A percentile compares a stretch with the other conserved stretches of the same genome.
phyloP scores from a whole-genome alignment of 1,284 basidiomycete genomes.

The Melampsora medusae region DNA sequence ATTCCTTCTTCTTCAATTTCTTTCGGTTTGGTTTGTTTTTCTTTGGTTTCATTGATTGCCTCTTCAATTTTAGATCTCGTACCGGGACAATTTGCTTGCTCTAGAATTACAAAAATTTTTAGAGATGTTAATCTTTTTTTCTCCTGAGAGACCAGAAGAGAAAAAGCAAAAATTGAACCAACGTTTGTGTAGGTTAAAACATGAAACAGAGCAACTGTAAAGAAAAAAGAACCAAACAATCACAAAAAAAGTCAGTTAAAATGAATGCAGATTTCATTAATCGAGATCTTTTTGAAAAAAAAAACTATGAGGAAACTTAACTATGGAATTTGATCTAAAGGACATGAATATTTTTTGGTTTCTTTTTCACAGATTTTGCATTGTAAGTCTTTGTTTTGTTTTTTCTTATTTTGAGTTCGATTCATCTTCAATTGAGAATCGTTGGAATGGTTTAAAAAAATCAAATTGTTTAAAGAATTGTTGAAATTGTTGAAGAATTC shows the following conservation, averaged over 20 bases:
- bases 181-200: conserved; percentile 32
- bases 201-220: conserved; percentile 23
- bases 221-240: neutral
- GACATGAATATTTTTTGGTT: conserved; percentile 31
- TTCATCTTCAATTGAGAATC: too few species aligned
- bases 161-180: neutral
- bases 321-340: conserved; percentile 19
- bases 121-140: too few species aligned
- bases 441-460: too few species aligned
- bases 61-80: neutral
- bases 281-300: too few species aligned
- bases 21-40: neutral
- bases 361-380: conserved; percentile 9
- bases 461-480: neutral
- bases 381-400: neutral
- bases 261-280: too few species aligned
- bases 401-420: neutral
- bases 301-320: conserved; percentile 18
- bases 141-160: neutral
- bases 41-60: neutral
- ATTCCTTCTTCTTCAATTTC: neutral
- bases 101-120: neutral
- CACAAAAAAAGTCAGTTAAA: neutral
- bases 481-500: too few species aligned
- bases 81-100: conserved; percentile 25